phyloP scores from a whole-genome alignment of 257 asterid genomes.

The Nicotiana tomentosiformis region DNA sequence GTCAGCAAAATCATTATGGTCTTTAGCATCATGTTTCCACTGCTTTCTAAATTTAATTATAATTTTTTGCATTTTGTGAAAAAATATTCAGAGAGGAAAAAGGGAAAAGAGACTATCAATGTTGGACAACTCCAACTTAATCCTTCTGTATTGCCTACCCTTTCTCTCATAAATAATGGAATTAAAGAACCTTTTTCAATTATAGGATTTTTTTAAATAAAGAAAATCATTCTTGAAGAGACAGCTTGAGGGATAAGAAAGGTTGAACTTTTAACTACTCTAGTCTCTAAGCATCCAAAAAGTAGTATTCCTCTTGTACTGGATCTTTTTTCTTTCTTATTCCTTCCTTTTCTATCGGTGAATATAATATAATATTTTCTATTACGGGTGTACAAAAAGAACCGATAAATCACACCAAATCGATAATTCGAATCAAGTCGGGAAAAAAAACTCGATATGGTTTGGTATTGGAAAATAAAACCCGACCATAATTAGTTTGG shows the following conservation, averaged over 20 bases:
- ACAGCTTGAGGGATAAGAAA: neutral
- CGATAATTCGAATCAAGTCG: too few relatives aligned
- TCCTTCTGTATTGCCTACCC: neutral
- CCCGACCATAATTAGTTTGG: too few relatives aligned
- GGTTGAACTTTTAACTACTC: neutral
- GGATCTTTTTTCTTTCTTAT: neutral
- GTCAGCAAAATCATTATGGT: conserved; percentile 8
- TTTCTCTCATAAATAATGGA: neutral
- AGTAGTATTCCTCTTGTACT: neutral
- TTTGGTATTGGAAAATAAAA: too few relatives aligned
- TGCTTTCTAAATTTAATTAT: neutral
- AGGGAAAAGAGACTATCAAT: neutral
- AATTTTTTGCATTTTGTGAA: neutral
- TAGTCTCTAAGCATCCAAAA: neutral
- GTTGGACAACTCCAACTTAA: neutral
- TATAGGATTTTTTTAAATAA: neutral
- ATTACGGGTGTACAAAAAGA: too few relatives aligned
- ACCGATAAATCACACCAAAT: too few relatives aligned
- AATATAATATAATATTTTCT: neutral
- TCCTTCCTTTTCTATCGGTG: neutral
- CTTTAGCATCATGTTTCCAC: conserved; percentile 1
- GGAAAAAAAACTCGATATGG: too few relatives aligned
- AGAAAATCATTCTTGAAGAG: neutral
- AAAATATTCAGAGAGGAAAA: neutral
- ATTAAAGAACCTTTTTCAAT: neutral